Evolutionary conservation across 75 land plant species (phyloP), one percentile per base, ranked within the genome.

Genomic region (Sequoia sempervirens): DNA sequence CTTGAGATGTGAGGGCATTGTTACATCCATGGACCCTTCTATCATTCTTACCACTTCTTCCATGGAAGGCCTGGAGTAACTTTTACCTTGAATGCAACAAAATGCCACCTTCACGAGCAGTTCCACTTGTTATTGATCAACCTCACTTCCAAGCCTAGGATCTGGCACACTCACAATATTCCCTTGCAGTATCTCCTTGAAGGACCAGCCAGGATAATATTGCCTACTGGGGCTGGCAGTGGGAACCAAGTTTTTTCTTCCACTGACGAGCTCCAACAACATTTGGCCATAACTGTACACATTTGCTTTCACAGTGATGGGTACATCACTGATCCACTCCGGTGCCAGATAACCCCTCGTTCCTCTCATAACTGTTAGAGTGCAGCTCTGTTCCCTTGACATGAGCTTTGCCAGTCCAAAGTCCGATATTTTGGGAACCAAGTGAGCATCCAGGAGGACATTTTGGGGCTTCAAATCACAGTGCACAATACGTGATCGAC

Each of bases 391-490:
- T 5, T 81, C 82, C 34, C 64, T 20, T 20, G 4, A 34, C 18
- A 14, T 50, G 18, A 81, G 58, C 15, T 81, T 81, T 20, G 82
- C 68, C 4, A 81, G 69, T 2, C 54, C 54, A 23, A 81, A 81
- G 68, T 50, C 82, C n/a, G 41, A 40, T 26, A 81, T 5, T 61
- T 81, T 81, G 0, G 82, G 66, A 9, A 32, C 17, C 20, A 81
- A 53, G n/a, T 81, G 26, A 34, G 20, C 32, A 14, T 81, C 82
- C 0, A 81, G 69, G 13, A 81, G 64, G 53, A 81, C 30, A 37
- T 81, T 81, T 8, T 61, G 26, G 10, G 18, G 69, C 15, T 81
- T 43, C 45, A 43, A 43, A 43, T 43, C 45, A 5, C 45, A 43
- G 45, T 43, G 45, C 45, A 43, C 45, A 43, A 43, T 43, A 43